Conservation (phyloP, 257 asterid species). For the Solanum pinnatisectum region DNA sequence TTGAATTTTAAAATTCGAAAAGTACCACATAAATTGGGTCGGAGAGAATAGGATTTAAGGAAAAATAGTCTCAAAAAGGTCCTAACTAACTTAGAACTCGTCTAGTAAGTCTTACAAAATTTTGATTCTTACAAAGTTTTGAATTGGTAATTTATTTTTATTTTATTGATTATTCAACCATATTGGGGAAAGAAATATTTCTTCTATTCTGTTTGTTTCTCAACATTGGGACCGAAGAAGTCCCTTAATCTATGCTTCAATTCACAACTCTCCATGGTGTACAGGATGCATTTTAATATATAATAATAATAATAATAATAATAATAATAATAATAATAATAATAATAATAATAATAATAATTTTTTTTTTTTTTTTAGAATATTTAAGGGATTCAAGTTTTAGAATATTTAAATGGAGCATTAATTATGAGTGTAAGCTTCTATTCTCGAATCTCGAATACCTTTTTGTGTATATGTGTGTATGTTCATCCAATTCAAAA, state of each 20-base stretch:
- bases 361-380: neutral
- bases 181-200: conserved; percentile 30
- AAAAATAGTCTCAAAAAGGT: neutral
- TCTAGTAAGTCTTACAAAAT: neutral
- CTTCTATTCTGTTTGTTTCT: conserved; percentile 45
- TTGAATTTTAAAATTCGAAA: no score
- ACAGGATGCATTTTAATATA: conserved; percentile 8
- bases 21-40: no score
- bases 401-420: neutral
- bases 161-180: neutral
- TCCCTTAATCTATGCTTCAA: conserved; percentile 32
- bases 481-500: conserved; percentile 10
- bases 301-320: neutral
- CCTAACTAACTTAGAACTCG: neutral
- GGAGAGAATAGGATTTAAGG: neutral
- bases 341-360: neutral
- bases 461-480: neutral
- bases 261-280: conserved; percentile 40
- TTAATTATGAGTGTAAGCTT: conserved; percentile 6
- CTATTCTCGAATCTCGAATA: conserved; percentile 41
- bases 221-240: conserved; percentile 2
- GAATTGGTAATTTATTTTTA: neutral
- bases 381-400: neutral
- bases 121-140: neutral
- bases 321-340: no score